Percentiles rank a stretch among this genome's conserved stretches.
Evolutionary conservation across 1,139 yeast species (phyloP).

Genomic region (Zhuliangozyma blackwelliae): DNA sequence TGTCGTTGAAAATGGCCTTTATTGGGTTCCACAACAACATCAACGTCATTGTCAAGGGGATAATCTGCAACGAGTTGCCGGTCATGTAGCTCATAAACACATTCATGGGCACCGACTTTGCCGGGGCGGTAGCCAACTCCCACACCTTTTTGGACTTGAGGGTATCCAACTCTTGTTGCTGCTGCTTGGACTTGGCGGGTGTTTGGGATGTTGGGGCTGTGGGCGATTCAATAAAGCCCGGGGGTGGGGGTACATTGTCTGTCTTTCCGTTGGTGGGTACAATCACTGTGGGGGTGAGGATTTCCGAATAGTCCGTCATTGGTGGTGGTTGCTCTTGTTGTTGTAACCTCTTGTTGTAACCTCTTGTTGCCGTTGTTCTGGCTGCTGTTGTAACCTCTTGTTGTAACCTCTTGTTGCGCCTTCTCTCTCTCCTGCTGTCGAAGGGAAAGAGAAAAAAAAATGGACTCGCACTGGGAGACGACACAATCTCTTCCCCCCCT

Average conservation of each 20-base stretch:
- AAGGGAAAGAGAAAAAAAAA: too few species aligned
- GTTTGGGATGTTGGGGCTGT: background rate
- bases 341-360: too few species aligned
- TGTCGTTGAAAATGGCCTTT: slow-evolving; percentile 59
- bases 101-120: slow-evolving; percentile 85
- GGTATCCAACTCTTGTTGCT: slow-evolving; percentile 19
- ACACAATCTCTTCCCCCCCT: too few species aligned
- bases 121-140: slow-evolving; percentile 82
- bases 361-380: too few species aligned
- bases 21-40: slow-evolving; percentile 79
- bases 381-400: too few species aligned
- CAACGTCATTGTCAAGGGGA: slow-evolving; percentile 86
- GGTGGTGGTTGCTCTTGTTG: too few species aligned
- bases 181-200: background rate
- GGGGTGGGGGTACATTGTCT: slow-evolving; percentile 12
- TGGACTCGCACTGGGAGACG: too few species aligned
- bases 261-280: slow-evolving; percentile 6
- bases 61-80: slow-evolving; percentile 84
- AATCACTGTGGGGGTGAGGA: slow-evolving; percentile 12
- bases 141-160: slow-evolving; percentile 68
- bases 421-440: too few species aligned
- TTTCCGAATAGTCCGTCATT: slow-evolving; percentile 12
- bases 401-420: too few species aligned
- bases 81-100: slow-evolving; percentile 89
- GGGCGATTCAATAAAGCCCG: slow-evolving; percentile 15